phyloP scores from a whole-genome alignment of 2,329 filamentous ascomycete genomes.

The Apiospora malaysiana region DNA sequence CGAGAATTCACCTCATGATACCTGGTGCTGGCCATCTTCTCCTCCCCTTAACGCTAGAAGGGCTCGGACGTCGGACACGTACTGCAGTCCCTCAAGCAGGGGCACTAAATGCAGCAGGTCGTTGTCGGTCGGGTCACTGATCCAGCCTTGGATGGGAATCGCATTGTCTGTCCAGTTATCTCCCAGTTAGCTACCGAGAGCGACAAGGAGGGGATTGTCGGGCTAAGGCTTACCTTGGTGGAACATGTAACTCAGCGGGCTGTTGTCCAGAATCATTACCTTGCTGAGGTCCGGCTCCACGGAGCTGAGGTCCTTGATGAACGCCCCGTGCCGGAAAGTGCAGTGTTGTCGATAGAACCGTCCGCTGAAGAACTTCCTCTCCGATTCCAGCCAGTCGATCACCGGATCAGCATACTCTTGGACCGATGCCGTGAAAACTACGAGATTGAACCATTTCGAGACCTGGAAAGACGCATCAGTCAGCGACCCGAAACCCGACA shows the following conservation, averaged over 20 bases:
- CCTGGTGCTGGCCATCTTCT: slow-evolving; percentile 67
- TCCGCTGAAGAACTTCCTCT: slow-evolving; percentile 93
- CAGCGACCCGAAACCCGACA: slow-evolving; percentile 2
- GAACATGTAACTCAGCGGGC: slow-evolving; percentile 97
- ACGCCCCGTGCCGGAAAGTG: slow-evolving; percentile 92
- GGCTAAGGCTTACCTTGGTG: slow-evolving; percentile 76
- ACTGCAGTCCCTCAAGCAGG: slow-evolving; percentile 90
- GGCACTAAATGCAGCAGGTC: slow-evolving; percentile 93
- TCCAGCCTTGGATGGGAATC: slow-evolving; percentile 99
- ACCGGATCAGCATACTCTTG: slow-evolving; percentile 99
- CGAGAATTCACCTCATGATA: slow-evolving; percentile 18
- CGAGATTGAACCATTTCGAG: slow-evolving; percentile 97
- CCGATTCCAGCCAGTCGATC: slow-evolving; percentile 97
- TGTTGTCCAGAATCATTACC: slow-evolving; percentile 99
- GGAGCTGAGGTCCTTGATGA: slow-evolving; percentile 96
- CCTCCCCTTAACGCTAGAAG: slow-evolving; percentile 87
- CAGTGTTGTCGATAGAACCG: slow-evolving; percentile 97
- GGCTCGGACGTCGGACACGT: slow-evolving; percentile 93
- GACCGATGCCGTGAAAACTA: slow-evolving; percentile 95
- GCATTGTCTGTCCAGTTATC: slow-evolving; percentile 76
- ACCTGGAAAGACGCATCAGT: slow-evolving; percentile 56
- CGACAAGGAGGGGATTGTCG: background rate
- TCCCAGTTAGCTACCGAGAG: background rate
- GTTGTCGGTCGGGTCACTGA: slow-evolving; percentile 96
- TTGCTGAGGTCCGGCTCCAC: slow-evolving; percentile 97